A percentile compares a stretch with the other conserved stretches of the same genome.
Evolutionary conservation across 306 rosid genomes (phyloP).

Genomic region (Lithocarpus polystachyus): DNA sequence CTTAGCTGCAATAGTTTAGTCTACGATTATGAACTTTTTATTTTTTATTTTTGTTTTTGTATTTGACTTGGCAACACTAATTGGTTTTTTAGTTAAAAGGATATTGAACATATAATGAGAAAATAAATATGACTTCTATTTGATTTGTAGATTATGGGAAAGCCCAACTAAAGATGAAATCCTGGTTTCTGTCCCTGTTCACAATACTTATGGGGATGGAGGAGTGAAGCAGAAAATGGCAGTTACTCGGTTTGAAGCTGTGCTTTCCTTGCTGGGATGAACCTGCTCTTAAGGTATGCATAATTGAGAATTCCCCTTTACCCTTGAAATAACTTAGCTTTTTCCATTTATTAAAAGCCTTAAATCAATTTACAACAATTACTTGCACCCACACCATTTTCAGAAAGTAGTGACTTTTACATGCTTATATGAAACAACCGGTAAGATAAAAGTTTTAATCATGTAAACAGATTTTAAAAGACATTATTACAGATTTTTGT

Average conservation of each 20-base stretch:
- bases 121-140: too few species aligned
- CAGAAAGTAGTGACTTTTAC: too few species aligned
- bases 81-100: too few species aligned
- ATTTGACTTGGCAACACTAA: too few species aligned
- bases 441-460: background rate
- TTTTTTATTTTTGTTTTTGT: too few species aligned
- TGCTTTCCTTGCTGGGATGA: constrained; percentile 81
- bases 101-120: too few species aligned
- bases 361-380: background rate
- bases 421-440: background rate
- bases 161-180: too few species aligned
- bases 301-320: background rate
- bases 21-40: too few species aligned
- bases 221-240: constrained; percentile 60
- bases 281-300: constrained; percentile 54
- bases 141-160: too few species aligned
- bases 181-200: background rate
- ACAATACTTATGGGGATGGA: constrained; percentile 43
- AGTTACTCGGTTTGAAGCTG: constrained; percentile 59
- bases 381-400: too few species aligned
- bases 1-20: too few species aligned
- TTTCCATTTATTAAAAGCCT: background rate
- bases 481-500: background rate
- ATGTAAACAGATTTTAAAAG: background rate
- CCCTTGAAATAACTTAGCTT: background rate